Conservation (phyloP, 106 monocot genomes). For the Allium sativum region DNA sequence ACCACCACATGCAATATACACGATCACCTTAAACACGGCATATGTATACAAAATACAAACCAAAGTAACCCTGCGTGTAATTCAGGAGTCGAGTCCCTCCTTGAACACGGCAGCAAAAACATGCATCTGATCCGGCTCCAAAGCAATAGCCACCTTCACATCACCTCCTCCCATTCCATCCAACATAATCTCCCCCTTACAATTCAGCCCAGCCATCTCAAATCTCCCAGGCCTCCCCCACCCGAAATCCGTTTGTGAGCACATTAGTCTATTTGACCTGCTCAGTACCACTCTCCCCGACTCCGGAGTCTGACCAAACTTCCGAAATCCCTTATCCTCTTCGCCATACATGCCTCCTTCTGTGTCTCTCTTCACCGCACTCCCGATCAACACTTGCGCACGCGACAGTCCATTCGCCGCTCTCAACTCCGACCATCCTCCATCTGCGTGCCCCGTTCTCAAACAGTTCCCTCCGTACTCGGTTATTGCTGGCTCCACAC, state of each 20-base stretch:
- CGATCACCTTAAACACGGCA: no score
- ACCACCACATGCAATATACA: no score
- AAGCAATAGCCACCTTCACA: constrained; percentile 20
- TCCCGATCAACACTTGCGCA: background rate
- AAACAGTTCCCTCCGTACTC: background rate
- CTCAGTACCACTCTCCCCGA: background rate
- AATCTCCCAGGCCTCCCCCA: constrained; percentile 6
- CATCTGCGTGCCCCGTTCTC: background rate
- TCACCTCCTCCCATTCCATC: background rate
- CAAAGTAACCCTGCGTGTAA: no score
- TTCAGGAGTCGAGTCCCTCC: background rate
- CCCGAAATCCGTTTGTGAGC: background rate
- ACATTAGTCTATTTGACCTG: background rate
- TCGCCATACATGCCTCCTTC: background rate
- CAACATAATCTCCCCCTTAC: constrained; percentile 1
- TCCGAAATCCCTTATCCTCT: background rate
- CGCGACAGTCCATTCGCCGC: background rate
- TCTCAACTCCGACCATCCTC: background rate
- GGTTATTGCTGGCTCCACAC: background rate
- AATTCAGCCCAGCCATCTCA: background rate
- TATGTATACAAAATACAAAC: no score
- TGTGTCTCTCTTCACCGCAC: background rate
- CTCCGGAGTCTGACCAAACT: background rate
- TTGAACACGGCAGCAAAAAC: background rate
- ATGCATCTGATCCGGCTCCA: background rate